These are phyloP conservation scores for Thyridium curvatum DNA, from an alignment of 2,329 filamentous ascomycete species.

Conservation along the genomic window DNA sequence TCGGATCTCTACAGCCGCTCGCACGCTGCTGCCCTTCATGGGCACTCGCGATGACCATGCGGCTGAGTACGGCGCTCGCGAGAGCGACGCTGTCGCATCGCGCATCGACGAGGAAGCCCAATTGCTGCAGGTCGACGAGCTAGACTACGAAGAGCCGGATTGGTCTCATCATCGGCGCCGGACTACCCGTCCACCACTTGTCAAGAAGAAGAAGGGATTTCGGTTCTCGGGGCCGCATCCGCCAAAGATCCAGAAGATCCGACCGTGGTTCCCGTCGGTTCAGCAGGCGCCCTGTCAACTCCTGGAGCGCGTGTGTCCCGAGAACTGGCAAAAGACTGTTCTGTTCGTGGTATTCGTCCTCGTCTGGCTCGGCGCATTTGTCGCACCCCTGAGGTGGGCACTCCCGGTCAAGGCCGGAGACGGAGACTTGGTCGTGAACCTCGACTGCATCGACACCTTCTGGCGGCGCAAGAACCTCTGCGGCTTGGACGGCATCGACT, in stretches of 20 bases:
- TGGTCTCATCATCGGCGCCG: no score
- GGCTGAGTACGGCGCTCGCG: no score
- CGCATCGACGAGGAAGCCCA: no score
- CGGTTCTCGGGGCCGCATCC: neutral
- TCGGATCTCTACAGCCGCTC: no score
- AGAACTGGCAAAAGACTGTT: neutral
- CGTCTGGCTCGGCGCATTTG: neutral
- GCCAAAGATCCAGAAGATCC: neutral
- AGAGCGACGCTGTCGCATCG: no score
- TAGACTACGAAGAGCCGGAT: no score
- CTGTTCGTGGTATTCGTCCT: neutral
- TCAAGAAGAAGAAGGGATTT: no score
- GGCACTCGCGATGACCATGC: no score
- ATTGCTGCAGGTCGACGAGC: no score
- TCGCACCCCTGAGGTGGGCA: neutral
- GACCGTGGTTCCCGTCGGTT: neutral
- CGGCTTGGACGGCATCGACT: conserved; percentile 51
- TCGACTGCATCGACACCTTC: conserved; percentile 47
- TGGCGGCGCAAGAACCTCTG: conserved; percentile 52
- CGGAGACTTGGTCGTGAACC: conserved; percentile 16
- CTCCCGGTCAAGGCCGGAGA: neutral
- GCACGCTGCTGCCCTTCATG: no score
- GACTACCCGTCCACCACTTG: no score
- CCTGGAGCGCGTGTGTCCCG: neutral
- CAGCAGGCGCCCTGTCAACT: neutral